Evolutionary conservation across 2,329 filamentous ascomycete genomes (phyloP), one percentile per base, ranked within the genome.

Genomic region (Pseudogymnoascus sp.): DNA sequence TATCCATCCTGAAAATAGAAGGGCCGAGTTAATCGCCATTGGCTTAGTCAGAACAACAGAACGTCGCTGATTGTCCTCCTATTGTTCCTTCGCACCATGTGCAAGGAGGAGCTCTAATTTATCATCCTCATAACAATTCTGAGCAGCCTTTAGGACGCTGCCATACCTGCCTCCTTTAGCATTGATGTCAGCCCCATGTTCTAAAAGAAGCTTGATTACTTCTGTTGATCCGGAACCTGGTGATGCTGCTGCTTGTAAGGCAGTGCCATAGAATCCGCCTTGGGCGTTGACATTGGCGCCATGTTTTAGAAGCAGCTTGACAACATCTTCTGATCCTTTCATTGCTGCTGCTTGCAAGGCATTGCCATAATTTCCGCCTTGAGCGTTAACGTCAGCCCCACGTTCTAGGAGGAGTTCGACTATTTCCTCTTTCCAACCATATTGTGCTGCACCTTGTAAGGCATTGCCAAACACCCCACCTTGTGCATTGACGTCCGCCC

Each of bases 221-320:
- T 4, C n/a, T 7, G 25, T 19, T 16, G 51, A 61, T 6, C 61
- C 57, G n/a, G n/a, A n/a, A n/a, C n/a, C n/a, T 5, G 25, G 13
- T 13, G n/a, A 4, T 16, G 57, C 43, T 25, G 67, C 68, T 25
- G 68, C 68, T 21, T 65, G 41, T 5, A 69, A 61, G 6, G 67
- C 54, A 60, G 21, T 65, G 13, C 65, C 65, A 28, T 64, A 62
- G 6, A 62, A 19, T 34, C 54, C 61, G 3, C 54, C 43, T 43
- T 61, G 63, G 3, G 39, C 51, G 14, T 48, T 62, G 10, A 39
- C 60, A 6, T 62, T 6, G 3, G 60, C 60, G 8, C 60, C 60
- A 3, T 54, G 4, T 23, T 19, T n/a, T 11, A 62, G 31, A 37
- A 62, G 31, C 10, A 51, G 60, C n/a, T 10, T 11, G n/a, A 62